phyloP scores from a whole-genome alignment of 2,329 filamentous ascomycete genomes.

The Dactylellina leptospora region DNA sequence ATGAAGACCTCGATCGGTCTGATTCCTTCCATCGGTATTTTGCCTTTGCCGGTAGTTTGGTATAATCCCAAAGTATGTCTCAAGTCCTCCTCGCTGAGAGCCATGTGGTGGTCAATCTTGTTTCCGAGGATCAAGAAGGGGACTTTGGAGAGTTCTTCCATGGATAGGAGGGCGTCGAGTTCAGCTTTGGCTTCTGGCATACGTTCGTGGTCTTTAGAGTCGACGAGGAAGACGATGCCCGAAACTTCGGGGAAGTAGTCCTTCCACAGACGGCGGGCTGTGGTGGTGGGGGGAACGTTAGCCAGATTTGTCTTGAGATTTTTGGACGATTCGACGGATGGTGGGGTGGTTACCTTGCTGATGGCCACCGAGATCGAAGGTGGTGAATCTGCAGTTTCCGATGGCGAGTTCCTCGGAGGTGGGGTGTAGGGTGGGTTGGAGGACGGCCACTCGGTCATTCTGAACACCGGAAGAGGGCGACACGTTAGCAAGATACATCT shows the following conservation, averaged over 20 bases:
- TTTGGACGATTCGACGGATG: constrained; percentile 18
- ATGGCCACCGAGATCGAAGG: constrained; percentile 91
- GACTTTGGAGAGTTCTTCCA: constrained; percentile 96
- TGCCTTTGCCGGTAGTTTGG: constrained; percentile 96
- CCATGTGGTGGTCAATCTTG: constrained; percentile 98
- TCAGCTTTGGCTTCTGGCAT: constrained; percentile 95
- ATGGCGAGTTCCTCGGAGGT: constrained; percentile 93
- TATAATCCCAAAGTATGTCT: constrained; percentile 91
- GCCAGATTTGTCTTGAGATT: constrained; percentile 6
- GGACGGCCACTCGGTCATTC: constrained; percentile 92
- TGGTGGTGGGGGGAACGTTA: constrained; percentile 30
- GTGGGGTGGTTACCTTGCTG: constrained; percentile 74
- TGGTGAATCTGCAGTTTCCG: constrained; percentile 92
- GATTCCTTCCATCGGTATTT: constrained; percentile 89
- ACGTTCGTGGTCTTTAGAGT: constrained; percentile 96
- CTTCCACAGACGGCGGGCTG: constrained; percentile 91
- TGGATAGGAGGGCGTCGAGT: constrained; percentile 90
- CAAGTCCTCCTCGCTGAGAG: constrained; percentile 93
- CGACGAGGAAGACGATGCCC: constrained; percentile 96
- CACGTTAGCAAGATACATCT: constrained; percentile 52
- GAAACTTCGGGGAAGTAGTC: constrained; percentile 97
- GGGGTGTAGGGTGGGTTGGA: constrained; percentile 89
- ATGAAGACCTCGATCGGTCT: constrained; percentile 97
- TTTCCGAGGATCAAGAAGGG: constrained; percentile 96
- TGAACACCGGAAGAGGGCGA: constrained; percentile 59